Percentiles rank a stretch among this genome's conserved stretches.
Conservation (phyloP, 805 yeast genomes). For the Crinitomyces ghanaensis region DNA sequence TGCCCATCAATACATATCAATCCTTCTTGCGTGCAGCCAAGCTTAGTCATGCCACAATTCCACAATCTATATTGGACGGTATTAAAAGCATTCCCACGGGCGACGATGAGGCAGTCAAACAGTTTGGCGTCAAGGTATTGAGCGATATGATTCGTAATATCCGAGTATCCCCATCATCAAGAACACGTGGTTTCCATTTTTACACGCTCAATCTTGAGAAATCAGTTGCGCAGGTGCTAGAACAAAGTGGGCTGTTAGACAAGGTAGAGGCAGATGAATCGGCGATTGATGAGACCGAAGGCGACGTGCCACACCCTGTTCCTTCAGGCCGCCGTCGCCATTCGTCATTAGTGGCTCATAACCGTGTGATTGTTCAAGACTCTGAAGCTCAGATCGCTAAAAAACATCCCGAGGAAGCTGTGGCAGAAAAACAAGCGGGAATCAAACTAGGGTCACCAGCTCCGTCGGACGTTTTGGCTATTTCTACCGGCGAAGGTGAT, state of each 20-base stretch:
- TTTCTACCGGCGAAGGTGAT: constrained; percentile 74
- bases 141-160: constrained; percentile 43
- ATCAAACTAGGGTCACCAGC: constrained; percentile 6
- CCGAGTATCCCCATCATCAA: constrained; percentile 36
- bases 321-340: constrained; percentile 8
- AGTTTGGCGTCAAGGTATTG: constrained; percentile 67
- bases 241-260: constrained; percentile 42
- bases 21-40: constrained; percentile 82
- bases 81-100: constrained; percentile 48
- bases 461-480: constrained; percentile 45
- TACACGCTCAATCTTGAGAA: constrained; percentile 88
- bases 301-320: neutral
- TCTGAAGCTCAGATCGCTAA: constrained; percentile 7
- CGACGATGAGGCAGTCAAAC: constrained; percentile 73
- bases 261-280: constrained; percentile 17
- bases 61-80: constrained; percentile 38
- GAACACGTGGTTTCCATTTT: constrained; percentile 79
- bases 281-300: neutral
- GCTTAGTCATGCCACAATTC: constrained; percentile 77
- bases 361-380: constrained; percentile 30
- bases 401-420: constrained; percentile 7
- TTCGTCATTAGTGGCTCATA: constrained; percentile 27
- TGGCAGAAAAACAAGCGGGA: constrained; percentile 32
- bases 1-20: constrained; percentile 81
- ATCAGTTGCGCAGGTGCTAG: constrained; percentile 76